Percentiles rank a stretch among this genome's conserved stretches.
These are phyloP conservation scores for Auxenochlorella pyrenoidosa DNA, from an alignment of 139 green algal genomes.

Conservation along the genomic window DNA sequence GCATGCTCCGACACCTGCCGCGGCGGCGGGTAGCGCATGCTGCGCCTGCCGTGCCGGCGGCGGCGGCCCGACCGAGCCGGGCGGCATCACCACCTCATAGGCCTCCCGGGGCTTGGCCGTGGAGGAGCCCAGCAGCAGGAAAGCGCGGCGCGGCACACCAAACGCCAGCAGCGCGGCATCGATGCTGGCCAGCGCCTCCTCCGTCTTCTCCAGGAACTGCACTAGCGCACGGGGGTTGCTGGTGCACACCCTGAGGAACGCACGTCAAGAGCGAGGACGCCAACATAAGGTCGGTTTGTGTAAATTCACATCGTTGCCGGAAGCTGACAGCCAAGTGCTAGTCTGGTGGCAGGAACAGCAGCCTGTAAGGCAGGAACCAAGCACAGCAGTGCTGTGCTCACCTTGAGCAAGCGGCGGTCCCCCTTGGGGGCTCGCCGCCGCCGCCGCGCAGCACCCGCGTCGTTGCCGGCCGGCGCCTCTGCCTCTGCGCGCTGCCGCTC, in stretches of 20 bases:
- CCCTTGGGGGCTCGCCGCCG: neutral
- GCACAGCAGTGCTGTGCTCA: no score
- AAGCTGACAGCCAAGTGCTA: no score
- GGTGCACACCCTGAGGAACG: neutral
- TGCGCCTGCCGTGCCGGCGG: neutral
- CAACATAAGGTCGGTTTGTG: no score
- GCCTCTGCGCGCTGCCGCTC: neutral
- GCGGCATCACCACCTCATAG: conserved; percentile 27
- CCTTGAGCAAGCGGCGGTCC: conserved; percentile 18
- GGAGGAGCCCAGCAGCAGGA: conserved; percentile 31
- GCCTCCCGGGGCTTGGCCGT: conserved; percentile 21
- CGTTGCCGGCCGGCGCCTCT: neutral
- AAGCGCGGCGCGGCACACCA: neutral
- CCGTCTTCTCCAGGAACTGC: conserved; percentile 14
- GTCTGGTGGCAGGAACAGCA: no score
- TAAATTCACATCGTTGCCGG: no score
- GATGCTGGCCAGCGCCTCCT: conserved; percentile 14
- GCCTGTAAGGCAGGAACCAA: no score
- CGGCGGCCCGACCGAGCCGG: neutral
- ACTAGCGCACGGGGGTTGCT: neutral
- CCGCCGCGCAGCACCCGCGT: neutral
- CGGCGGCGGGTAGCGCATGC: neutral
- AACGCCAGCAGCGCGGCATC: neutral
- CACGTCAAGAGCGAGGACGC: no score
- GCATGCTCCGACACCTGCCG: neutral